Percentiles rank a stretch among this genome's conserved stretches.
Conservation (phyloP, 2,329 filamentous ascomycete species). For the Lachnellula suecica region DNA sequence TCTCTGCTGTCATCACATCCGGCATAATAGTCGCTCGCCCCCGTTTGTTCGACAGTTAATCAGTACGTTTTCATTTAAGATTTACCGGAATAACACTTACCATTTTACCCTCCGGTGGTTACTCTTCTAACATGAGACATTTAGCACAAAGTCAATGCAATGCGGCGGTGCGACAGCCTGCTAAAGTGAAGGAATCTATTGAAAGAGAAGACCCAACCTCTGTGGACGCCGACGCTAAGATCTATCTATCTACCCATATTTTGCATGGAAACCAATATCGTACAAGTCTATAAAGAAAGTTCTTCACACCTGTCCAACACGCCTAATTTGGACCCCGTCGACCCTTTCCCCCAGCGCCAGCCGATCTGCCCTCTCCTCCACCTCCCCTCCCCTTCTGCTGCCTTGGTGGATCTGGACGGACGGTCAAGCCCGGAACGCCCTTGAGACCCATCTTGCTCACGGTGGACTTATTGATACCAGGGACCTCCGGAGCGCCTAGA, state of each 20-base stretch:
- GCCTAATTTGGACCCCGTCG: constrained; percentile 17
- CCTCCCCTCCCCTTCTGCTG: constrained; percentile 15
- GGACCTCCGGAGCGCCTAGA: constrained; percentile 47
- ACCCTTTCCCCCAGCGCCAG: constrained; percentile 12
- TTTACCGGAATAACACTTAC: no score
- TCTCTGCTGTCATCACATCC: no score
- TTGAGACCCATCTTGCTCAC: constrained; percentile 59
- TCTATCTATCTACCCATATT: constrained; percentile 7
- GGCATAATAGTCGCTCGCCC: no score
- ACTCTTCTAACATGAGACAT: no score
- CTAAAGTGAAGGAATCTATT: constrained; percentile 10
- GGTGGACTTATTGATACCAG: constrained; percentile 45
- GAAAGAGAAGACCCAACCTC: constrained; percentile 2
- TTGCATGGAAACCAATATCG: not conserved
- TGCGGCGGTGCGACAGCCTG: no score
- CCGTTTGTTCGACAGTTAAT: no score
- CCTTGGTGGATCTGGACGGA: constrained; percentile 43
- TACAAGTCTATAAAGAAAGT: no score
- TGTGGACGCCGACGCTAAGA: constrained; percentile 16
- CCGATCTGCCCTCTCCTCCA: constrained; percentile 16
- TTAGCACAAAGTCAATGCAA: no score
- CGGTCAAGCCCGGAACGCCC: constrained; percentile 47
- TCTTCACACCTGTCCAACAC: constrained; percentile 5
- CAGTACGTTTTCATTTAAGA: no score
- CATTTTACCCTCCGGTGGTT: no score